Evolutionary conservation across 768 basidiomycete species (phyloP), one percentile per base, ranked within the genome.

Genomic region (Lactifluus pinguis): DNA sequence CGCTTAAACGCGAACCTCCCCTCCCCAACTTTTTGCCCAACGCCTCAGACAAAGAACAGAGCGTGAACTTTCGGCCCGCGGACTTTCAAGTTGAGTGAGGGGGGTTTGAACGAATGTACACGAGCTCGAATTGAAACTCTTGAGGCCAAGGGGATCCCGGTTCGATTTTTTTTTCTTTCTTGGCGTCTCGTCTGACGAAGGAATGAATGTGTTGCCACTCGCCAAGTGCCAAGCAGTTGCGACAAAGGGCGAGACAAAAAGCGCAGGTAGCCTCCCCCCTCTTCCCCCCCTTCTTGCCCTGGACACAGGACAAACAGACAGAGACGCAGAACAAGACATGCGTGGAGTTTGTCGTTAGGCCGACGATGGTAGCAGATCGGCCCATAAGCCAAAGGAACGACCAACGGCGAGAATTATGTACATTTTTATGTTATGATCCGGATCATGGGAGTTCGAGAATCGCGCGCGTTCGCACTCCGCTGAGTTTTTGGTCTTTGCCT

Each of bases 331-430:
- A 32, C 10, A 49, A 25, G 25, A 25, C 25, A 25, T 25, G 25
- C 25, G 29, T 48, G 60, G 36, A 38, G 42, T 50, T 52, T 39
- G 55, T 57, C 50, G 50, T n/a, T 48, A 57, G 30, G 55, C 44
- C 39, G 44, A 57, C 36, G 45, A 53, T 29, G 60, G 55, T 25
- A 48, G 38, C 36, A 57, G 55, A 61, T 61, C 60, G 60, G 55
- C 54, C 42, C 36, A 56, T 51, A 59, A 38, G 25, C 25, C 21
- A 38, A 45, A 47, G 42, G 34, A 17, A 51, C 32, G 32, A 34
- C 13, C 32, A 17, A 58, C 6, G 29, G 42, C 5, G 32, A 41
- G 19, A 34, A 14, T 38, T 38, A 42, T 32, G 14, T 19, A 29
- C 38, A 17, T 25, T 25, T 15, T 25, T 15, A 32, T 50, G 41